Percentiles rank a stretch among this genome's conserved stretches.
These are phyloP conservation scores for Styphnolobium japonicum DNA, from an alignment of 306 rosid genomes.

Conservation along the genomic window DNA sequence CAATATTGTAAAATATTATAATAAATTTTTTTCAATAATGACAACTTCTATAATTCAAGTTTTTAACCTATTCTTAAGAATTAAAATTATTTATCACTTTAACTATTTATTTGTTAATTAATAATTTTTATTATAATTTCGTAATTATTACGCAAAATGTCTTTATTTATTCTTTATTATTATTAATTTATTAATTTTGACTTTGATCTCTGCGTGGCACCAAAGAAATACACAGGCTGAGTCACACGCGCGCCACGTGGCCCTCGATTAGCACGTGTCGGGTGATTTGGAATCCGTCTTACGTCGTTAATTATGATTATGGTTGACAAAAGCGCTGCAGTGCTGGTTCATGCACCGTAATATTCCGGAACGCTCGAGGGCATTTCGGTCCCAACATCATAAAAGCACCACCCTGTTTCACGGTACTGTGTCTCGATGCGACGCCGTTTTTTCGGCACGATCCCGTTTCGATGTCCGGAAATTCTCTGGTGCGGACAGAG, in stretches of 20 bases:
- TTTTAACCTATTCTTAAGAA: too few species aligned
- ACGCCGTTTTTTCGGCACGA: not conserved
- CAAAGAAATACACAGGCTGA: not conserved
- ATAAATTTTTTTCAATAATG: too few species aligned
- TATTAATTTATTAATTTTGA: slow-evolving; percentile 8
- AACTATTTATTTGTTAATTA: too few species aligned
- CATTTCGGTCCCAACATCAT: slow-evolving; percentile 26
- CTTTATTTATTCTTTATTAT: not conserved
- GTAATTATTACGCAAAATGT: too few species aligned
- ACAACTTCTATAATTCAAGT: too few species aligned
- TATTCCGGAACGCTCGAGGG: not conserved
- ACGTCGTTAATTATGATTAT: slow-evolving; percentile 44
- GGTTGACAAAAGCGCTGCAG: not conserved
- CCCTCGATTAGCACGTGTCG: slow-evolving; percentile 31
- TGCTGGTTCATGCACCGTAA: slow-evolving; percentile 13
- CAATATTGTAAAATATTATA: too few species aligned
- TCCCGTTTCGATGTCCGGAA: slow-evolving; percentile 30
- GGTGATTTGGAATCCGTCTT: not conserved
- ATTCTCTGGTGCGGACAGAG: slow-evolving; percentile 50
- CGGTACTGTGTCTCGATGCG: slow-evolving; percentile 1
- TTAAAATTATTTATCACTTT: too few species aligned
- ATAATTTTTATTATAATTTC: too few species aligned
- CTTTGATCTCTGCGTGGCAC: not conserved
- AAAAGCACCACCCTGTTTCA: not conserved
- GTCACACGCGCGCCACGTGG: slow-evolving; percentile 30